Conservation (phyloP, 768 basidiomycete genomes). For the Tricholoma matsutake region DNA sequence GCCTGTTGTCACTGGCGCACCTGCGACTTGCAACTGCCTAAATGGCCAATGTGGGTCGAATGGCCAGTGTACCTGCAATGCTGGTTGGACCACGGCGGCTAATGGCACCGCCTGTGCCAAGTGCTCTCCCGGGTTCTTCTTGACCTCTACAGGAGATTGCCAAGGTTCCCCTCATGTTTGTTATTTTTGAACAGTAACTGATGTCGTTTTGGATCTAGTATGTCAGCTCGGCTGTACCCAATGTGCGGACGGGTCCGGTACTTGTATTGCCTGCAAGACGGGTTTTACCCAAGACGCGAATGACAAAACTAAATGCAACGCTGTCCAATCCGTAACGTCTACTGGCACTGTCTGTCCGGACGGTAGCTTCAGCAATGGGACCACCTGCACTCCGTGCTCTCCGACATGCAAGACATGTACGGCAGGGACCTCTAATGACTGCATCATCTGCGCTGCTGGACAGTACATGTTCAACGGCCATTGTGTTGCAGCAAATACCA, state of each 20-base stretch:
- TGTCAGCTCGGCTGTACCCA: conserved; percentile 70
- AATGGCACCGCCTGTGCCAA: conserved; percentile 78
- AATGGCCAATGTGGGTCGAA: conserved; percentile 73
- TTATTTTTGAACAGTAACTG: conserved; percentile 4
- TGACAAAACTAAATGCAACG: conserved; percentile 64
- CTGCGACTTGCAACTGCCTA: conserved; percentile 74
- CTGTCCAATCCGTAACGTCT: conserved; percentile 46
- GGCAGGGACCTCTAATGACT: conserved; percentile 65
- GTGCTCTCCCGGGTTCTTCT: conserved; percentile 76
- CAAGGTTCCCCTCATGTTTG: conserved; percentile 43
- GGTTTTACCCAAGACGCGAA: conserved; percentile 67
- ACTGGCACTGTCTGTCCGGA: conserved; percentile 59
- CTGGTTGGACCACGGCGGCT: conserved; percentile 67
- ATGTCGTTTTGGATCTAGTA: conserved; percentile 35
- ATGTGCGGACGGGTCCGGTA: conserved; percentile 66
- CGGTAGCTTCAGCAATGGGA: conserved; percentile 56
- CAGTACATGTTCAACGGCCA: conserved; percentile 61
- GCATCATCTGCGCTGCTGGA: conserved; percentile 63
- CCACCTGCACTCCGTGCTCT: conserved; percentile 57
- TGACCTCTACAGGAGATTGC: conserved; percentile 66
- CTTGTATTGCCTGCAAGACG: conserved; percentile 69
- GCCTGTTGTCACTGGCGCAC: conserved; percentile 44
- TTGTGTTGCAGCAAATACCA: conserved; percentile 63
- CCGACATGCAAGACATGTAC: conserved; percentile 68
- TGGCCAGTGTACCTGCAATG: conserved; percentile 72